These are phyloP conservation scores for Chlamydomonas asymmetrica DNA, from an alignment of 139 green algal genomes.

Conservation along the genomic window DNA sequence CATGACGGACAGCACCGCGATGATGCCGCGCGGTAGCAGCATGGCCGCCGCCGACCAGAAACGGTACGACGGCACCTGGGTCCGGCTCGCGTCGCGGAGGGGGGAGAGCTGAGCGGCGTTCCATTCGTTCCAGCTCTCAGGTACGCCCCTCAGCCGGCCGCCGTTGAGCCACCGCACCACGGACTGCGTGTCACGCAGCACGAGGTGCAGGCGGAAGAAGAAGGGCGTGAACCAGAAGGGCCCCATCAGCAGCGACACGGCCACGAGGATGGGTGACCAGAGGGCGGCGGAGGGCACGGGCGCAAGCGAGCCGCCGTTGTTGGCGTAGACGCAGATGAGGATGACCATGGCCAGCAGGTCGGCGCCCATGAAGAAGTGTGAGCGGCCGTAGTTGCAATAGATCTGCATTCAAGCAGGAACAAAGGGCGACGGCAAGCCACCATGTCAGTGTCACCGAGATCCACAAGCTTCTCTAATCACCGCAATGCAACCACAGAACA, in stretches of 20 bases:
- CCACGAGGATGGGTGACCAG: constrained; percentile 71
- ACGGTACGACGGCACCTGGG: constrained; percentile 15
- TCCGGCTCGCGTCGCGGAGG: constrained; percentile 1
- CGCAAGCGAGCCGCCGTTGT: constrained; percentile 16
- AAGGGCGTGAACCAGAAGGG: constrained; percentile 83
- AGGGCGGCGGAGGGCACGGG: constrained; percentile 31
- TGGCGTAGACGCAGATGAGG: constrained; percentile 30
- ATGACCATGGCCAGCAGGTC: constrained; percentile 63
- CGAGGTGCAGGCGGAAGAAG: constrained; percentile 47
- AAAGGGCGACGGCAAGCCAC: constrained; percentile 35
- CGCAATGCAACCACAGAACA: no score
- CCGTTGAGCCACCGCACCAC: constrained; percentile 1
- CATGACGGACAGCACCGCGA: constrained; percentile 3
- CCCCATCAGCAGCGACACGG: constrained; percentile 57
- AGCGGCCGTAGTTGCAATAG: constrained; percentile 49
- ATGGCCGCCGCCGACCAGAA: constrained; percentile 10
- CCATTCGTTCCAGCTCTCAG: constrained; percentile 18
- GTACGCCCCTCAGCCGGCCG: constrained; percentile 5
- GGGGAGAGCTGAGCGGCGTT: constrained; percentile 8
- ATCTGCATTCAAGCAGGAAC: constrained; percentile 30
- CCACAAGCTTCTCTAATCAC: no score
- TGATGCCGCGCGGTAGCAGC: neutral
- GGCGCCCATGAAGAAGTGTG: constrained; percentile 67
- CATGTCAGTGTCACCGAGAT: neutral
- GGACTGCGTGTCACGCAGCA: neutral